These are phyloP conservation scores for Claviceps sp. DNA, from an alignment of 2,329 filamentous ascomycete genomes.

Conservation along the genomic window DNA sequence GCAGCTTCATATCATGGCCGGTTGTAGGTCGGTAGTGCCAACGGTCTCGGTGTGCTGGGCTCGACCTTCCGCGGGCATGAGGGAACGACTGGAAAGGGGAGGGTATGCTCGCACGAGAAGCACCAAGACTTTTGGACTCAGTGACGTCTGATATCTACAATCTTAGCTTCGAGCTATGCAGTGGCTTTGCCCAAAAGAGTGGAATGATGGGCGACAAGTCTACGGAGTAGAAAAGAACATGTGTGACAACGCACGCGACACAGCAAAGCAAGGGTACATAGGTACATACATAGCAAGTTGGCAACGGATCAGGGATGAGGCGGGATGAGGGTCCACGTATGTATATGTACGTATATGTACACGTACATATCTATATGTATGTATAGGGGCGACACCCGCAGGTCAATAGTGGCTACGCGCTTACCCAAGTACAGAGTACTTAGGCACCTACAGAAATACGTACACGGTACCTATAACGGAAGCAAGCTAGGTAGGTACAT, in stretches of 20 bases:
- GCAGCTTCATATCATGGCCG: conserved; percentile 15
- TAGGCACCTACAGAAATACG: too few species aligned
- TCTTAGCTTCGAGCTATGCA: neutral
- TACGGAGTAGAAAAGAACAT: neutral
- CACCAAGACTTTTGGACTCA: neutral
- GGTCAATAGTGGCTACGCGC: too few species aligned
- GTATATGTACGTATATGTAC: too few species aligned
- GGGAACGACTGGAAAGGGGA: conserved; percentile 14
- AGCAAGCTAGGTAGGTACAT: too few species aligned
- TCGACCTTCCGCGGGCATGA: neutral
- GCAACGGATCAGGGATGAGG: too few species aligned
- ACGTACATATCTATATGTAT: too few species aligned
- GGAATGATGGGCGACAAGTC: neutral
- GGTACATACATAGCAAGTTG: too few species aligned
- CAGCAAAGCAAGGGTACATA: neutral
- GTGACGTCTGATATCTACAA: neutral
- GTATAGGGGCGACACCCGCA: too few species aligned
- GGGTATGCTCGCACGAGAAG: conserved; percentile 24
- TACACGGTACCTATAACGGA: too few species aligned
- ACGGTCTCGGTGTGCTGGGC: neutral
- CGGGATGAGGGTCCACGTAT: too few species aligned
- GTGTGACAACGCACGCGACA: neutral
- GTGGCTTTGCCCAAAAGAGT: neutral
- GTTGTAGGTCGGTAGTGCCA: neutral
- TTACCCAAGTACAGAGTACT: too few species aligned